Conservation (phyloP, 2,329 filamentous ascomycete genomes). For the Ilyonectria mors-panacis region DNA sequence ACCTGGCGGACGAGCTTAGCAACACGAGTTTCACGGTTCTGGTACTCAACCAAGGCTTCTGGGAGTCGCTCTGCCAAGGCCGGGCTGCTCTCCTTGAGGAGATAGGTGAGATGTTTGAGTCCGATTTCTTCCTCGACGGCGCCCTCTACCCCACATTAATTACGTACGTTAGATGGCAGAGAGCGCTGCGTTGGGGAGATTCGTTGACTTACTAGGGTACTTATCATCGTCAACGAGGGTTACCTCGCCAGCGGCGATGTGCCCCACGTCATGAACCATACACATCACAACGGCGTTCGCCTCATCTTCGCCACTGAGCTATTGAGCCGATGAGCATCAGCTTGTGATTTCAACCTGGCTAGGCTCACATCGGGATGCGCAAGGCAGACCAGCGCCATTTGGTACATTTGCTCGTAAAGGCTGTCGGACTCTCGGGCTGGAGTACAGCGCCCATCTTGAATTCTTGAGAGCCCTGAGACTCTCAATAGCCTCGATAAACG, state of each 20-base stretch:
- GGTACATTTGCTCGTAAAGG: constrained; percentile 32
- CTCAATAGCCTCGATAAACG: constrained; percentile 34
- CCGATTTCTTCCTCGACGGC: constrained; percentile 30
- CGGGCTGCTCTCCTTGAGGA: constrained; percentile 24
- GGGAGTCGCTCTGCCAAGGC: constrained; percentile 23
- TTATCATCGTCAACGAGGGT: constrained; percentile 10
- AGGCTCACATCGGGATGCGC: constrained; percentile 30
- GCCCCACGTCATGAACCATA: constrained; percentile 26
- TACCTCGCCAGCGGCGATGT: constrained; percentile 29
- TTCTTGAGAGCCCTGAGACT: constrained; percentile 32
- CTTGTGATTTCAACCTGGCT: background rate
- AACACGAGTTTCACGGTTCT: constrained; percentile 25
- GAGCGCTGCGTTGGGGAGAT: background rate
- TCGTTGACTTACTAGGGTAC: background rate
- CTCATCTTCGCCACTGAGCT: constrained; percentile 27
- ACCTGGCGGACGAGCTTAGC: constrained; percentile 25
- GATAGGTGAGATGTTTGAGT: constrained; percentile 24
- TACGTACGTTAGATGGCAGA: background rate
- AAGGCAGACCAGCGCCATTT: constrained; percentile 30
- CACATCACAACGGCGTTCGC: constrained; percentile 30
- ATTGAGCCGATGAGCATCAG: background rate
- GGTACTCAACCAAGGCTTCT: constrained; percentile 23
- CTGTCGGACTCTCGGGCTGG: constrained; percentile 23
- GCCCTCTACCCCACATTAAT: constrained; percentile 16
- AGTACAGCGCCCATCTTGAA: constrained; percentile 2